Conservation (phyloP, 345 rosid species). For the Citrus medica region DNA sequence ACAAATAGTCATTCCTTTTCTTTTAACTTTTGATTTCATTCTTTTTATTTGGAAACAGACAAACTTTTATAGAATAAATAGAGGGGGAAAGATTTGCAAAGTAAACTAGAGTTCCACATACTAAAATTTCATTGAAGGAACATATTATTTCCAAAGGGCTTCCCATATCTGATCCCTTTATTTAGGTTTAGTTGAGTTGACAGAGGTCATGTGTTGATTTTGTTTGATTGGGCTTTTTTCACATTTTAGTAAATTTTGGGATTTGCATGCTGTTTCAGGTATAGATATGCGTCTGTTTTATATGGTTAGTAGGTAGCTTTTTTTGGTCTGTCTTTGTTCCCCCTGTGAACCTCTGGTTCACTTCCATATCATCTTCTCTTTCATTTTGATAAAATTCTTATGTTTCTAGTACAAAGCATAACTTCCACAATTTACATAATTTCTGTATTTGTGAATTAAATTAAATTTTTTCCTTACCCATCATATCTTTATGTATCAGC, state of each 20-base stretch:
- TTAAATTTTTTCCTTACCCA: neutral
- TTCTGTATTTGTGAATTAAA: neutral
- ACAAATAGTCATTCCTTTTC: neutral
- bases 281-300: neutral
- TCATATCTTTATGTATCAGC: constrained; percentile 47
- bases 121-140: too few relatives aligned
- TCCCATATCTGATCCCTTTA: neutral
- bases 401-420: too few relatives aligned
- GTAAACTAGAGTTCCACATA: neutral
- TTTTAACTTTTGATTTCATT: neutral
- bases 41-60: neutral
- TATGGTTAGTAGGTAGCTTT: neutral
- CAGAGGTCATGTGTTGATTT: neutral
- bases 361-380: neutral
- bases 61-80: neutral
- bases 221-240: neutral
- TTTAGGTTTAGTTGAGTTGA: constrained; percentile 3
- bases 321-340: neutral
- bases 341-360: neutral
- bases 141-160: neutral
- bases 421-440: neutral
- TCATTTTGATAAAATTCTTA: too few relatives aligned
- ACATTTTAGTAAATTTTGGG: neutral
- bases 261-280: neutral
- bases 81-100: neutral